Base-by-base conservation (phyloP, 2,329 filamentous ascomycete genomes). In the Trichoderma pleuroti region DNA sequence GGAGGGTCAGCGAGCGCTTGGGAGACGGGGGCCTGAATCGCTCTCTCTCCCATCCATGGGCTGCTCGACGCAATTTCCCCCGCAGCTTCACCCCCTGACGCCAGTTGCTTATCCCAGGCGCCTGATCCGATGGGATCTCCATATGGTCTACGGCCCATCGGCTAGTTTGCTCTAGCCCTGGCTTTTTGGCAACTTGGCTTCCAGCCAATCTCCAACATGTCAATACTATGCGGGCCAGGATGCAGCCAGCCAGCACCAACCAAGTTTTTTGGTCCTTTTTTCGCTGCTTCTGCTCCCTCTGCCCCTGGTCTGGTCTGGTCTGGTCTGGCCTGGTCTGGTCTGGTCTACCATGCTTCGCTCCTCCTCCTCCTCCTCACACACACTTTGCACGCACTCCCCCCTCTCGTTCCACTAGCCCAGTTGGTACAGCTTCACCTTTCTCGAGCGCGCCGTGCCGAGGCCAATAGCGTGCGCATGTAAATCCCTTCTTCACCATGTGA, bases 71-170 rank as follows among this genome's bases (percentile, higher is more conserved):
- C 68, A 72, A 72, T 72, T 72, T 72, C 71, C 71, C 71, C 71
- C 71, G 63, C 71, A 72, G 63, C 56, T 49, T n/a, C 34, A 12
- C 65, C 68, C 71, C 71, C 54, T 57, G 61, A 70, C 71, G 56
- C 71, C 67, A 62, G 39, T 60, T 72, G 57, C 70, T 63, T 42
- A 63, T 71, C 66, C 67, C 60, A 63, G 70, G 57, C 42, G 70
- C 54, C 61, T 70, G 61, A 72, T 72, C 71, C 71, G 71, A 72
- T 72, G 71, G 70, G 71, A 72, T 70, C 71, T 71, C 68, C 68
- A 70, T 60, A 59, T 66, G 68, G 62, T 16, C 68, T 26, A 61
- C 64, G 70, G 64, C 46, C 64, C 70, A 71, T 71, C 70, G 70
- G 63, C 65, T 68, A 71, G 63, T 62, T 28, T 61, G 42, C 56